Evolutionary conservation across 352 stramenopile genomes (phyloP).

Genomic region (Globisporangium parvum): DNA sequence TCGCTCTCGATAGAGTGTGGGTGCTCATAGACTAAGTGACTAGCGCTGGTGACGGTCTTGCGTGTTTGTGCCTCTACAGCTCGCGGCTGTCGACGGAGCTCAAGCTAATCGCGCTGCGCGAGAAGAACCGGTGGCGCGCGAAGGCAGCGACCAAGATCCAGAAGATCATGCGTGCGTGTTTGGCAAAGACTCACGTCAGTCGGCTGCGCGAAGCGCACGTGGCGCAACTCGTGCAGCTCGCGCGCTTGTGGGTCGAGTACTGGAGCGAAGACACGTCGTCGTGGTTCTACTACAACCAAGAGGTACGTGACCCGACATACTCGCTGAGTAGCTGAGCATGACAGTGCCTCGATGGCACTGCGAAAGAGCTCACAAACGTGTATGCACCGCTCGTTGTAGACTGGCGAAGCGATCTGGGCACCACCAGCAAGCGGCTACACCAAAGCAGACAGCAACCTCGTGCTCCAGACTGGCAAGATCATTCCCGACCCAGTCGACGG

Average conservation of each 20-base stretch:
- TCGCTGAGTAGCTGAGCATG: background rate
- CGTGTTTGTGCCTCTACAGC: conserved; percentile 14
- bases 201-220: conserved; percentile 26
- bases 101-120: conserved; percentile 51
- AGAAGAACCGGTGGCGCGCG: conserved; percentile 45
- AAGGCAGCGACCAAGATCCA: conserved; percentile 69
- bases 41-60: background rate
- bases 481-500: conserved; percentile 47
- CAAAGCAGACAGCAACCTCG: conserved; percentile 54
- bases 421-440: conserved; percentile 66
- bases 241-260: conserved; percentile 61
- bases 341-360: background rate
- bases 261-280: conserved; percentile 66
- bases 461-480: conserved; percentile 63
- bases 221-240: conserved; percentile 33
- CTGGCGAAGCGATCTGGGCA: conserved; percentile 62
- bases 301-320: conserved; percentile 16
- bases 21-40: background rate
- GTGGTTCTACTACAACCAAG: conserved; percentile 80
- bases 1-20: background rate
- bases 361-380: background rate
- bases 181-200: conserved; percentile 37
- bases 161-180: conserved; percentile 33
- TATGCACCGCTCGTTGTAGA: conserved; percentile 16
- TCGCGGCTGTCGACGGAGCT: conserved; percentile 59